These are phyloP conservation scores for Fonsecaea nubica DNA, from an alignment of 2,329 filamentous ascomycete species.

Conservation along the genomic window DNA sequence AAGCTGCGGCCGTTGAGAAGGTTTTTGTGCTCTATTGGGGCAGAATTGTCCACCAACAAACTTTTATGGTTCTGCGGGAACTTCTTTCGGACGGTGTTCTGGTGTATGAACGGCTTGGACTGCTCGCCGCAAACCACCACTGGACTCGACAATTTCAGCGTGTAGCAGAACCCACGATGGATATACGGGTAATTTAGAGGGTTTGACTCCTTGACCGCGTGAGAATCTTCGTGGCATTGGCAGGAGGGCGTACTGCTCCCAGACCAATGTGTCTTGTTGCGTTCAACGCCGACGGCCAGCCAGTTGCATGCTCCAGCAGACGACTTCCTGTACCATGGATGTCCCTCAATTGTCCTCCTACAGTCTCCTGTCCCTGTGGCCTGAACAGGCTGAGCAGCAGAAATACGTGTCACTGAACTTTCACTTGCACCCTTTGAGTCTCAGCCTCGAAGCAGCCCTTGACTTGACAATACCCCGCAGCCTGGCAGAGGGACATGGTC, in stretches of 20 bases:
- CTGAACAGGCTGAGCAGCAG: no score
- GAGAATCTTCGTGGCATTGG: background rate
- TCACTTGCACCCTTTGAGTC: no score
- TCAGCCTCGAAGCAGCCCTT: no score
- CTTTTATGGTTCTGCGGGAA: slow-evolving; percentile 5
- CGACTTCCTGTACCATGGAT: no score
- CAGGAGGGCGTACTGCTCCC: no score
- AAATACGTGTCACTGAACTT: no score
- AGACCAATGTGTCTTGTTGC: no score
- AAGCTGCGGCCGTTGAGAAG: slow-evolving; percentile 4
- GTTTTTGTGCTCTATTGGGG: slow-evolving; percentile 13
- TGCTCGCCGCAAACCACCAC: background rate
- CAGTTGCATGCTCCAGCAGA: no score
- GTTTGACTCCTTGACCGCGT: background rate
- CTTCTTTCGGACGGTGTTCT: background rate
- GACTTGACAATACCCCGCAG: no score
- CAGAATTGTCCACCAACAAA: background rate
- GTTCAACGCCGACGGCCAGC: no score
- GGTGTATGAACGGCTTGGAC: slow-evolving; percentile 4
- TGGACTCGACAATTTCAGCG: slow-evolving; percentile 4
- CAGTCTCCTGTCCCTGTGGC: no score
- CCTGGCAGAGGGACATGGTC: background rate
- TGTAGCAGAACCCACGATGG: background rate
- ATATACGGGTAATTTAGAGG: background rate
- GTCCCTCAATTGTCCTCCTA: no score